Evolutionary conservation across 2,329 filamentous ascomycete genomes (phyloP).

Genomic region (Verticillium tricorpus): DNA sequence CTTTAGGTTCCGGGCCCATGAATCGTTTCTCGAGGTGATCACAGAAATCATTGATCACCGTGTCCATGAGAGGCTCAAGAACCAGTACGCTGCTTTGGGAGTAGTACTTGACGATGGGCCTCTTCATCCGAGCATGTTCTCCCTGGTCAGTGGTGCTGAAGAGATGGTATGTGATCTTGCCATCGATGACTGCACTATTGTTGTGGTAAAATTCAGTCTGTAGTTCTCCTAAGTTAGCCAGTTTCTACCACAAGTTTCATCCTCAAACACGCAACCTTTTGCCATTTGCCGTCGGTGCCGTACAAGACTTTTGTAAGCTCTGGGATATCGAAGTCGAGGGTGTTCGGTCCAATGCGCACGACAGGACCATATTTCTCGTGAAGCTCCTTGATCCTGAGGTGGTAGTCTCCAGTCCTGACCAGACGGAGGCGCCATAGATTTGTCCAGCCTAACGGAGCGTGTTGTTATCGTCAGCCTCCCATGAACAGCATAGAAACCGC

Average conservation of each 20-base stretch:
- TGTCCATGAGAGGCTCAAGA: constrained; percentile 24
- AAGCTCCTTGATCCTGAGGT: constrained; percentile 17
- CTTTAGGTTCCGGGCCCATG: not conserved
- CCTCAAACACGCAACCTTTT: constrained; percentile 3
- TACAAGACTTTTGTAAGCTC: constrained; percentile 22
- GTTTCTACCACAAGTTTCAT: no score
- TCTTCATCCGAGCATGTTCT: constrained; percentile 27
- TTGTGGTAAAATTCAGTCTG: constrained; percentile 32
- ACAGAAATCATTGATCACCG: constrained; percentile 21
- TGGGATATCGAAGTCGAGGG: constrained; percentile 20
- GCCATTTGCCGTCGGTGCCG: constrained; percentile 16
- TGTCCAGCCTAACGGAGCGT: constrained; percentile 15
- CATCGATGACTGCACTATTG: constrained; percentile 26
- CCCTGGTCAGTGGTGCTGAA: constrained; percentile 26
- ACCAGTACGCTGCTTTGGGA: constrained; percentile 18
- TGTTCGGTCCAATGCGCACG: constrained; percentile 26
- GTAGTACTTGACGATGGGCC: constrained; percentile 31
- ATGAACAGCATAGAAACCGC: not conserved
- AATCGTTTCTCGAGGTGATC: constrained; percentile 22
- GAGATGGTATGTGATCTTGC: constrained; percentile 29
- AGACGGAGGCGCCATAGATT: constrained; percentile 16
- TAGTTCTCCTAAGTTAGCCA: not conserved
- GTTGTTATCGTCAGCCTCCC: not conserved
- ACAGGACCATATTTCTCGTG: constrained; percentile 24
- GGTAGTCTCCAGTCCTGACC: not conserved